Conservation (phyloP, 345 rosid species). For the Populus nigra region DNA sequence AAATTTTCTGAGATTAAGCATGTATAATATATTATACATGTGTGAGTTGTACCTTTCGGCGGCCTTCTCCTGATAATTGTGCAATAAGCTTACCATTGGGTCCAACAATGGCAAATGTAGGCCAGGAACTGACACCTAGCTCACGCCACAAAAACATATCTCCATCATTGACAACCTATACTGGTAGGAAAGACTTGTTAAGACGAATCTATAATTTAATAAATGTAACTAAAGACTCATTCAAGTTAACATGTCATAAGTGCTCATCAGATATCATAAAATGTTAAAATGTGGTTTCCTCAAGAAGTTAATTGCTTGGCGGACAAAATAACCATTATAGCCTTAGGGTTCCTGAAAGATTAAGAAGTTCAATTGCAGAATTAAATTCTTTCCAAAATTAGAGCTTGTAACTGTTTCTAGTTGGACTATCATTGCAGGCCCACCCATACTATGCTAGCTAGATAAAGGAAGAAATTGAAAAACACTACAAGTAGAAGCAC, state of each 20-base stretch:
- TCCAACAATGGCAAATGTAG: slow-evolving; percentile 82
- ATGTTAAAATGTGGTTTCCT: not conserved
- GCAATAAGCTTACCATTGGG: slow-evolving; percentile 87
- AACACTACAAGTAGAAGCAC: not conserved
- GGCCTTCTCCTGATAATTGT: slow-evolving; percentile 88
- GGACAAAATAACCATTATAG: not conserved
- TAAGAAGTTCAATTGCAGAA: not conserved
- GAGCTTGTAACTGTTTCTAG: not conserved
- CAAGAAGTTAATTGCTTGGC: not conserved
- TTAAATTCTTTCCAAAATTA: not conserved
- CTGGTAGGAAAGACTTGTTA: slow-evolving; percentile 11
- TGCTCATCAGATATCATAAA: not conserved
- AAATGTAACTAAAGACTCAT: not conserved
- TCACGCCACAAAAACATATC: slow-evolving; percentile 91
- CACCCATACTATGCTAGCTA: not conserved
- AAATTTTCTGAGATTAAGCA: not conserved
- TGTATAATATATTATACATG: too few species aligned
- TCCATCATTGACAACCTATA: slow-evolving; percentile 93
- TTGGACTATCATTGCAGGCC: not conserved
- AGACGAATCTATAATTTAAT: not conserved
- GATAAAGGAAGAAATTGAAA: not conserved
- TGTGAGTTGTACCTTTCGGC: slow-evolving; percentile 51
- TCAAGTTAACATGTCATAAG: not conserved
- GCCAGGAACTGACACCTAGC: slow-evolving; percentile 93
- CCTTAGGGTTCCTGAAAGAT: not conserved